Conservation (phyloP, 139 green algal genomes). For the Limnomonas spitsbergensis region DNA sequence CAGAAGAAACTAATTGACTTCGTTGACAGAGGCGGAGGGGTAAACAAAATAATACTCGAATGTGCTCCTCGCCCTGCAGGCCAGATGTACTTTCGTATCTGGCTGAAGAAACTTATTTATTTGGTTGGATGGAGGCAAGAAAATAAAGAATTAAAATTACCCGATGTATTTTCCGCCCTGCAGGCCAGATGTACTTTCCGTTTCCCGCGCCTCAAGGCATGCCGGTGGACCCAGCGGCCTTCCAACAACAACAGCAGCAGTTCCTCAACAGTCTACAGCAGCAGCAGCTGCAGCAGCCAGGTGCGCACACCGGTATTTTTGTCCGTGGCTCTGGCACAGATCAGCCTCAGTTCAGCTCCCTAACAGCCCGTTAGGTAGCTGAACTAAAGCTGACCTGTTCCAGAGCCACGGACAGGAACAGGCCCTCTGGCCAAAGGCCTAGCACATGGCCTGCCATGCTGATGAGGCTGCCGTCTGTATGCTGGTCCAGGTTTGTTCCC, state of each 20-base stretch:
- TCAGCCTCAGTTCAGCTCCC: too few relatives aligned
- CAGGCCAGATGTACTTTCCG: slow-evolving; percentile 9
- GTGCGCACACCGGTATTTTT: neutral
- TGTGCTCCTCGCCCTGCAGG: neutral
- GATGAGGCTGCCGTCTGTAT: too few relatives aligned
- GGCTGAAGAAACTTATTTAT: neutral
- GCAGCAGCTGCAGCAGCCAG: neutral
- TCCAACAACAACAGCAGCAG: slow-evolving; percentile 9
- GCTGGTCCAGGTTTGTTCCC: too few relatives aligned
- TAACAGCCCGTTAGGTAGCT: too few relatives aligned
- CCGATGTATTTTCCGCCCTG: neutral
- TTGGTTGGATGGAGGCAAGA: neutral
- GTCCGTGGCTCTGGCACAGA: too few relatives aligned
- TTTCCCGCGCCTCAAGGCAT: neutral
- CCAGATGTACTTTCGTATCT: neutral
- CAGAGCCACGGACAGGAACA: too few relatives aligned
- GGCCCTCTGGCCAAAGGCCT: too few relatives aligned
- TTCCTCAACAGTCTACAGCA: neutral
- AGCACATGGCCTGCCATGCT: too few relatives aligned
- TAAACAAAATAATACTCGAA: too few relatives aligned
- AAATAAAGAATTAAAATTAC: neutral
- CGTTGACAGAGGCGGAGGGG: neutral
- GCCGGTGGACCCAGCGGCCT: neutral
- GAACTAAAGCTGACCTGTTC: too few relatives aligned
- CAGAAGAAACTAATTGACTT: too few relatives aligned